Evolutionary conservation across 192 early-diverging fungal species (phyloP).

Genomic region (Coemansia sp.): DNA sequence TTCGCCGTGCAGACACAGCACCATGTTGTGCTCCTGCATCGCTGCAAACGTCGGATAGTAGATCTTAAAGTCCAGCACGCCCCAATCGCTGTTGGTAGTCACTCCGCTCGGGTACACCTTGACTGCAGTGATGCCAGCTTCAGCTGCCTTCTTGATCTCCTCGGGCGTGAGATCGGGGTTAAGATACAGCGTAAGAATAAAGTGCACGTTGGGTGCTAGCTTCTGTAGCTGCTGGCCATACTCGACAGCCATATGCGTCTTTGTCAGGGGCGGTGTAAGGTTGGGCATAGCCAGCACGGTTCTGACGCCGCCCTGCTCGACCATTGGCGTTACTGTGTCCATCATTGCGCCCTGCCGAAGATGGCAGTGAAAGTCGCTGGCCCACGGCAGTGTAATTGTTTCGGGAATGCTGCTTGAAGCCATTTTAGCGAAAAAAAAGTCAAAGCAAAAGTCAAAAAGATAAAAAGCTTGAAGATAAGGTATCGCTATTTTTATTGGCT

Average conservation of each 20-base stretch:
- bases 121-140: slow-evolving; percentile 83
- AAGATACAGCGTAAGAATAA: slow-evolving; percentile 93
- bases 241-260: slow-evolving; percentile 78
- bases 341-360: slow-evolving; percentile 91
- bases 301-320: slow-evolving; percentile 76
- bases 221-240: slow-evolving; percentile 78
- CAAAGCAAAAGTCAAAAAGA: too few species aligned
- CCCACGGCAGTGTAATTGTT: slow-evolving; percentile 66
- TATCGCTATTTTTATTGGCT: too few species aligned
- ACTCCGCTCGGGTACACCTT: slow-evolving; percentile 95
- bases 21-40: slow-evolving; percentile 92
- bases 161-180: slow-evolving; percentile 82
- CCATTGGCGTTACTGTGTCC: slow-evolving; percentile 79
- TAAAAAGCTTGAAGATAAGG: too few species aligned
- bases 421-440: not conserved
- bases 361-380: slow-evolving; percentile 91
- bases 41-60: slow-evolving; percentile 94
- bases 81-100: slow-evolving; percentile 95
- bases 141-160: slow-evolving; percentile 82
- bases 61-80: slow-evolving; percentile 66
- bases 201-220: slow-evolving; percentile 83
- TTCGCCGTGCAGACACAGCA: slow-evolving; percentile 95
- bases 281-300: slow-evolving; percentile 97
- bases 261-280: slow-evolving; percentile 85
- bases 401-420: slow-evolving; percentile 9